Evolutionary conservation across 2,329 filamentous ascomycete species (phyloP).

Genomic region (Teratosphaeria epicoccoides): DNA sequence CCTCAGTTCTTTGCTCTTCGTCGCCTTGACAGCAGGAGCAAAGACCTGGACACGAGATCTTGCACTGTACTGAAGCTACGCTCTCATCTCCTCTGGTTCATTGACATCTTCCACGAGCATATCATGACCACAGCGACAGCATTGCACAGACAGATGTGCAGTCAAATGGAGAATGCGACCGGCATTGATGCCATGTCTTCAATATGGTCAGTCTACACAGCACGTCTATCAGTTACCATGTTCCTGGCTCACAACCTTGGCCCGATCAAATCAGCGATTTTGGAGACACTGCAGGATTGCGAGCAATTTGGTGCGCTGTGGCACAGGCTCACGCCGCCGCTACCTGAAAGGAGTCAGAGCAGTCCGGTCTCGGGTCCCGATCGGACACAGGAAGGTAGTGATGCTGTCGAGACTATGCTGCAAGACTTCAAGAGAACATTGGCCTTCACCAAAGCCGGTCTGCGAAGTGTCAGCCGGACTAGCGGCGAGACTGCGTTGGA

Average conservation of each 20-base stretch:
- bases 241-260: conserved; percentile 58
- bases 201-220: conserved; percentile 55
- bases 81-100: conserved; percentile 61
- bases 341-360: not conserved
- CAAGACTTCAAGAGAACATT: conserved; percentile 55
- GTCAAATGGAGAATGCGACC: conserved; percentile 47
- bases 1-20: conserved; percentile 32
- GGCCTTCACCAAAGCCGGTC: conserved; percentile 59
- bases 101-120: conserved; percentile 63
- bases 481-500: conserved; percentile 67
- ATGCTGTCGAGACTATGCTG: conserved; percentile 16
- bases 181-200: conserved; percentile 75
- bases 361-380: not conserved
- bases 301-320: conserved; percentile 57
- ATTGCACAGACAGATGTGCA: conserved; percentile 46
- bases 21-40: not conserved
- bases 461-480: conserved; percentile 65
- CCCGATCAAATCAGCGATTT: conserved; percentile 60
- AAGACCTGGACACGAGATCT: conserved; percentile 21
- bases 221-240: conserved; percentile 54
- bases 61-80: conserved; percentile 42
- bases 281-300: conserved; percentile 66
- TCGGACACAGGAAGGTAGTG: conserved; percentile 1
- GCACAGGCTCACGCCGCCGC: conserved; percentile 10
- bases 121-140: conserved; percentile 60